Percentiles rank a stretch among this genome's conserved stretches.
These are phyloP conservation scores for Phaeotremella fagi DNA, from an alignment of 768 basidiomycete species.

Conservation along the genomic window DNA sequence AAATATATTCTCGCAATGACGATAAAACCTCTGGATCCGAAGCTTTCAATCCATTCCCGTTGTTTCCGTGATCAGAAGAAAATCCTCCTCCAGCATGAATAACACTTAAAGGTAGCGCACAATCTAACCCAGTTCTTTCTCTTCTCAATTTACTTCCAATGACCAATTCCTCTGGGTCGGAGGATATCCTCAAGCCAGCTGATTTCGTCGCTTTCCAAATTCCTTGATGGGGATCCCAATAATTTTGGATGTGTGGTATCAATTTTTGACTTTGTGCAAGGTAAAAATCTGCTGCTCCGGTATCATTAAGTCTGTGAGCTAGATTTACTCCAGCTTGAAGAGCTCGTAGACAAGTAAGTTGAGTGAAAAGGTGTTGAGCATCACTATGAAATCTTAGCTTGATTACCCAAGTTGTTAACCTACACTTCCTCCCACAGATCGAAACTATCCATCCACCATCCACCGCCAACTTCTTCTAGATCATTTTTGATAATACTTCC, in stretches of 20 bases:
- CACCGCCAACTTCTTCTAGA: slow-evolving; percentile 45
- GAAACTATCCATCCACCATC: slow-evolving; percentile 39
- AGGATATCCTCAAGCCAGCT: too few species aligned
- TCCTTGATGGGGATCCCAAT: slow-evolving; percentile 25
- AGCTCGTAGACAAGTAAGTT: slow-evolving; percentile 32
- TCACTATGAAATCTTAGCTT: too few species aligned
- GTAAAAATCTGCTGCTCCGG: slow-evolving; percentile 38
- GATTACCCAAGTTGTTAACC: too few species aligned
- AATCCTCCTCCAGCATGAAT: slow-evolving; percentile 25
- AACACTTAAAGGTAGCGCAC: slow-evolving; percentile 42
- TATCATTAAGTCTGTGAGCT: slow-evolving; percentile 36
- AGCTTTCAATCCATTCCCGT: background rate
- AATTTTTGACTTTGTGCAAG: slow-evolving; percentile 12
- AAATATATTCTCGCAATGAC: slow-evolving; percentile 37
- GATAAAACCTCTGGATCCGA: slow-evolving; percentile 25
- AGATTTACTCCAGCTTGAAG: slow-evolving; percentile 40
- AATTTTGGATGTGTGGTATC: slow-evolving; percentile 16
- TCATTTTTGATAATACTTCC: slow-evolving; percentile 47
- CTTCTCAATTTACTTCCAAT: slow-evolving; percentile 4
- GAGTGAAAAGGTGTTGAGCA: slow-evolving; percentile 46
- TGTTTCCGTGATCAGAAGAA: background rate
- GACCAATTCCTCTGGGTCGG: background rate
- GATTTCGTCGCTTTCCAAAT: slow-evolving; percentile 4
- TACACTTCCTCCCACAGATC: slow-evolving; percentile 48
- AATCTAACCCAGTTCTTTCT: slow-evolving; percentile 36